A percentile compares a stretch with the other conserved stretches of the same genome.
These are phyloP conservation scores for Hymenoscyphus fraxineus DNA, from an alignment of 2,329 filamentous ascomycete species.

Conservation along the genomic window DNA sequence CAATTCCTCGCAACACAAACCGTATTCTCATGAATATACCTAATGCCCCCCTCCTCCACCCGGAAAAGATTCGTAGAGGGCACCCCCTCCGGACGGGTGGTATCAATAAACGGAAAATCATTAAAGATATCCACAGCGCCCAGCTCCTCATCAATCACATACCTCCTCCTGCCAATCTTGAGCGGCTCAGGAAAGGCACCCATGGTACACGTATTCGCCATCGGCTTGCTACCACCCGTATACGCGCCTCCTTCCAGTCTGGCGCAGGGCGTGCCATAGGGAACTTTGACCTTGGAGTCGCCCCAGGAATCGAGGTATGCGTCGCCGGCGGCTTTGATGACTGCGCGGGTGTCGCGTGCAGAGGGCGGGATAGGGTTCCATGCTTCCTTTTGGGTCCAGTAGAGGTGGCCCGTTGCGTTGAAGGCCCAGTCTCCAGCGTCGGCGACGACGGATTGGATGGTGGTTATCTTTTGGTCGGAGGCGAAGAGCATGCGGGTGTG, in stretches of 20 bases:
- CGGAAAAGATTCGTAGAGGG: slow-evolving; percentile 10
- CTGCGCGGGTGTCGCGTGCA: slow-evolving; percentile 12
- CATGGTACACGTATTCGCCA: slow-evolving; percentile 12
- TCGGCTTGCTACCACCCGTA: slow-evolving; percentile 3
- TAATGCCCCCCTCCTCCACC: slow-evolving; percentile 11
- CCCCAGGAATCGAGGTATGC: slow-evolving; percentile 16
- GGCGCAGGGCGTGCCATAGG: slow-evolving; percentile 12
- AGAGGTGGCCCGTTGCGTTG: slow-evolving; percentile 16
- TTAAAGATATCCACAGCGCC: slow-evolving; percentile 13
- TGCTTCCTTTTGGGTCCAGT: slow-evolving; percentile 11
- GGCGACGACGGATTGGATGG: slow-evolving; percentile 10
- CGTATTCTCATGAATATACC: slow-evolving; percentile 16
- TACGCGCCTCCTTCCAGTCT: slow-evolving; percentile 14
- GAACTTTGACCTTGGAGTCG: slow-evolving; percentile 12
- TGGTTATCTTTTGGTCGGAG: slow-evolving; percentile 10
- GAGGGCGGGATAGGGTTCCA: slow-evolving; percentile 15
- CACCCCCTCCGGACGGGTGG: slow-evolving; percentile 7
- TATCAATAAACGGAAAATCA: slow-evolving; percentile 13
- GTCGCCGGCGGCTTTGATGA: slow-evolving; percentile 16
- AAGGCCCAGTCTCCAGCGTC: slow-evolving; percentile 20
- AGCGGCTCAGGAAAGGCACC: slow-evolving; percentile 6
- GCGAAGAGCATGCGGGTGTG: slow-evolving; percentile 15
- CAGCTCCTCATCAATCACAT: slow-evolving; percentile 13
- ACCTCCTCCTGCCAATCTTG: slow-evolving; percentile 9
- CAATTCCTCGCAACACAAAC: slow-evolving; percentile 10